phyloP scores from a whole-genome alignment of 345 rosid species.

The Iberis pinnata region DNA sequence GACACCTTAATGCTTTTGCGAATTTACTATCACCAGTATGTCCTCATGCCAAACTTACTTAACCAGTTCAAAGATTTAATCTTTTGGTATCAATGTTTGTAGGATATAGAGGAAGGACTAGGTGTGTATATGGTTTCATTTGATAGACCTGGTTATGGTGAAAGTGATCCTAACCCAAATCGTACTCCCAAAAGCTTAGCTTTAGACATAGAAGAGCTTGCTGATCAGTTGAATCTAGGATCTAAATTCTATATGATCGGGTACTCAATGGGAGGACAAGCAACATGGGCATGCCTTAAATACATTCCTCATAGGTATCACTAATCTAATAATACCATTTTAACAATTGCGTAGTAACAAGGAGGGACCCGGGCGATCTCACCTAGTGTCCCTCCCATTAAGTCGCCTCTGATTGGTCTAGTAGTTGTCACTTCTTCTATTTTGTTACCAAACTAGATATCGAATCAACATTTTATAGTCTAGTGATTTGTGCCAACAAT shows the following conservation, averaged over 20 bases:
- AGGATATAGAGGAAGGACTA: conserved; percentile 47
- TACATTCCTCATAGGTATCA: conserved; percentile 63
- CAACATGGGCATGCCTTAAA: conserved; percentile 51
- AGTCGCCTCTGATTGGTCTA: no score
- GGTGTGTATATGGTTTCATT: conserved; percentile 51
- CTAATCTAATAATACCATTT: no score
- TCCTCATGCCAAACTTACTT: no score
- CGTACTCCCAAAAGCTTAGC: conserved; percentile 47
- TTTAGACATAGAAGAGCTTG: conserved; percentile 60
- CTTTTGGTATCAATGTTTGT: conserved; percentile 15
- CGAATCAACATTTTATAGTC: no score
- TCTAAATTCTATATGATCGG: conserved; percentile 48
- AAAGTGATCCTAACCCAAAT: conserved; percentile 58
- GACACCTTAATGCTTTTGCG: conserved; percentile 40
- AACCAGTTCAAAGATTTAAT: no score
- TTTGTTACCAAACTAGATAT: no score
- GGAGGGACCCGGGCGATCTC: no score
- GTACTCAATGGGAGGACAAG: conserved; percentile 53
- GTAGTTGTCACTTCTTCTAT: no score
- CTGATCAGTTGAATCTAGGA: conserved; percentile 56
- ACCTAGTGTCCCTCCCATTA: no score
- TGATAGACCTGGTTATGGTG: conserved; percentile 72
- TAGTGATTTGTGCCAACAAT: no score
- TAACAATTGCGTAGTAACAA: no score
- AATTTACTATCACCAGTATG: conserved; percentile 35